Conservation (phyloP, 371 early-diverging fungal genomes). For the Rozella allomycis region DNA sequence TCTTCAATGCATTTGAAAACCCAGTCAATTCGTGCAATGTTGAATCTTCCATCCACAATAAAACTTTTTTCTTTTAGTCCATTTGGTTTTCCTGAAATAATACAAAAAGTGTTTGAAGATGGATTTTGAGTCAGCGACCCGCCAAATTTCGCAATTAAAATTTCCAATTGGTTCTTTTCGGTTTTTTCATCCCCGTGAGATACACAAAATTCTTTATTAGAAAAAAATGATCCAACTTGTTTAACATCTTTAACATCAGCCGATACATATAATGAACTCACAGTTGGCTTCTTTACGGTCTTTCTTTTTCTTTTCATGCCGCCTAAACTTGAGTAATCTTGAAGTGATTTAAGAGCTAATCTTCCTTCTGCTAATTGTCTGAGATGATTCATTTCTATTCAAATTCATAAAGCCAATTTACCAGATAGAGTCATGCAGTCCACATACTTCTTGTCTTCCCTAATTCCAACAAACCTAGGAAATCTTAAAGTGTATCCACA, state of each 20-base stretch:
- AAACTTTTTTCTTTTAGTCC: conserved; percentile 17
- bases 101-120: conserved; percentile 9
- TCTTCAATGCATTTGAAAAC: conserved; percentile 31
- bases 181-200: conserved; percentile 15
- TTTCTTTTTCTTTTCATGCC: conserved; percentile 1
- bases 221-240: conserved; percentile 23
- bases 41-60: conserved; percentile 15
- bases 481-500: conserved; percentile 44
- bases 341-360: conserved; percentile 6
- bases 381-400: conserved; percentile 10
- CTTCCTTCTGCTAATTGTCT: conserved; percentile 4
- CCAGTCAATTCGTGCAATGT: conserved; percentile 36
- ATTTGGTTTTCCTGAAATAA: conserved; percentile 33
- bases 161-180: conserved; percentile 30
- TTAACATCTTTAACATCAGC: conserved; percentile 17
- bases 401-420: no score
- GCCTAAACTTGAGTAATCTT: conserved; percentile 10
- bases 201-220: conserved; percentile 35
- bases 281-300: conserved; percentile 5
- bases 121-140: conserved; percentile 34
- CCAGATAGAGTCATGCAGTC: conserved; percentile 33
- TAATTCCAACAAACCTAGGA: conserved; percentile 37
- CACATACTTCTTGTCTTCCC: conserved; percentile 38
- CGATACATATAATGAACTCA: conserved; percentile 16
- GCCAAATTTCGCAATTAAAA: conserved; percentile 31